These are phyloP conservation scores for Euphorbia peplus DNA, from an alignment of 345 rosid genomes.

Conservation along the genomic window DNA sequence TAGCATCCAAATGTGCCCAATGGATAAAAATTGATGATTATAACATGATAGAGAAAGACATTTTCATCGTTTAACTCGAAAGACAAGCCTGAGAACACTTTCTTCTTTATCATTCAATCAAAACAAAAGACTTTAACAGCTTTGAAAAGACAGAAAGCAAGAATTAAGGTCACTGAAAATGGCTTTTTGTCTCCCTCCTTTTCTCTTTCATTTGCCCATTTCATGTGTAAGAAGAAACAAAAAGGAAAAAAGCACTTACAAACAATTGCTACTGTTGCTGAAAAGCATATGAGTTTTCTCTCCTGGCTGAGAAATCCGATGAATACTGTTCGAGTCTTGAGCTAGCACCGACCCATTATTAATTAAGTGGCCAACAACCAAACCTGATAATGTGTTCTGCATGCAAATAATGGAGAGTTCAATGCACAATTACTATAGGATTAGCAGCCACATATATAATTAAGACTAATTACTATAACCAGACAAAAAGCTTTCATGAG, in stretches of 20 bases:
- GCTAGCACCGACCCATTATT: slow-evolving; percentile 20
- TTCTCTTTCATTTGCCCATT: slow-evolving; percentile 16
- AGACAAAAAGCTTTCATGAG: slow-evolving; percentile 42
- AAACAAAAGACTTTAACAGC: slow-evolving; percentile 21
- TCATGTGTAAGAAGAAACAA: slow-evolving; percentile 25
- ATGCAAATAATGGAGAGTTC: slow-evolving; percentile 23
- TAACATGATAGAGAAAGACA: slow-evolving; percentile 54
- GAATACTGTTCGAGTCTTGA: slow-evolving; percentile 12
- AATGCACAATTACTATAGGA: slow-evolving; percentile 22
- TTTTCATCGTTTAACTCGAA: slow-evolving; percentile 54
- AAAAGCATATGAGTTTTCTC: slow-evolving; percentile 18
- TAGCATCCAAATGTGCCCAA: slow-evolving; percentile 7
- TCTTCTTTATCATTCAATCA: slow-evolving; percentile 21
- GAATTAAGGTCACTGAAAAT: slow-evolving; percentile 23
- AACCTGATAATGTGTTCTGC: slow-evolving; percentile 38
- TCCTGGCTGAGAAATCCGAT: slow-evolving; percentile 11
- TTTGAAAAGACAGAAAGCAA: slow-evolving; percentile 43
- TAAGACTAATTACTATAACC: slow-evolving; percentile 11
- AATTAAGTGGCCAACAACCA: slow-evolving; percentile 57
- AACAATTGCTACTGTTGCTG: slow-evolving; percentile 26
- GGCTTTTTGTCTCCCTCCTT: slow-evolving; percentile 36
- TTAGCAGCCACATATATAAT: slow-evolving; percentile 12
- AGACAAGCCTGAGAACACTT: slow-evolving; percentile 22
- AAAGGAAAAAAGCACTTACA: slow-evolving; percentile 15
- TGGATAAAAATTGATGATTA: slow-evolving; percentile 26